A percentile compares a stretch with the other conserved stretches of the same genome.
phyloP scores from a whole-genome alignment of 176 grass and related monocot species.

The sorghum (Sorghum bicolor) region Sorghum_bicolor_NCBIv3 NC_012872.2:55886001-55886500 shows the following conservation, averaged over 20 bases:
- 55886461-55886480: neutral
- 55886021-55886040: constrained; percentile 58
- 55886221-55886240: constrained; percentile 64
- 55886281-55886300: constrained; percentile 43
- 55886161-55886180: constrained; percentile 48
- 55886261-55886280: constrained; percentile 41
- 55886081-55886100: neutral
- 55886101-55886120: constrained; percentile 37
- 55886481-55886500: constrained; percentile 4
- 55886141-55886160: constrained; percentile 64
- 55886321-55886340: constrained; percentile 9
- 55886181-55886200: constrained; percentile 44
- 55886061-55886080: constrained; percentile 3
- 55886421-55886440: constrained; percentile 39
- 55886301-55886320: constrained; percentile 40
- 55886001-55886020: no score
- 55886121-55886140: constrained; percentile 62
- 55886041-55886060: neutral
- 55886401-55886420: constrained; percentile 73
- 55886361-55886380: constrained; percentile 27
- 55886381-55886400: constrained; percentile 72
- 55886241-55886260: constrained; percentile 42
- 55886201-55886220: constrained; percentile 66
- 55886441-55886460: constrained; percentile 4
- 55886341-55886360: constrained; percentile 16